Evolutionary conservation across 805 yeast genomes (phyloP).

Genomic region (Saturnispora bothae): DNA sequence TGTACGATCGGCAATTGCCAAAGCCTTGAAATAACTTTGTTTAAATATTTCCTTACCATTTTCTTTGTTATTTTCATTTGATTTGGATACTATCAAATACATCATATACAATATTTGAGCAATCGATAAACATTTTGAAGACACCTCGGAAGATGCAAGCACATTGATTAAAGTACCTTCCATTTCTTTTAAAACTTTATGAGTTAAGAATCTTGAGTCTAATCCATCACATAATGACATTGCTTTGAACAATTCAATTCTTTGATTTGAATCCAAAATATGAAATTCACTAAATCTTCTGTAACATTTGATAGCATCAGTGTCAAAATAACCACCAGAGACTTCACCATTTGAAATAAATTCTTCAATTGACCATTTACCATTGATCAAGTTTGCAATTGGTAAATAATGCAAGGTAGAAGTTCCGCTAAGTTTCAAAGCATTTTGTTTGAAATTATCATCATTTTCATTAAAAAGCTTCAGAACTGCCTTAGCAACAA

Average conservation of each 20-base stretch:
- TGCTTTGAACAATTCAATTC: conserved; percentile 34
- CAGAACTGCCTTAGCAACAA: conserved; percentile 3
- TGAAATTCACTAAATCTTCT: conserved; percentile 46
- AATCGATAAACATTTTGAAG: conserved; percentile 4
- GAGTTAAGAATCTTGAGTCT: conserved; percentile 41
- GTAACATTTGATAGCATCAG: conserved; percentile 41
- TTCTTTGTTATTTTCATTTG: conserved; percentile 23
- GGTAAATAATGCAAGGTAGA: conserved; percentile 1
- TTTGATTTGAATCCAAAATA: conserved; percentile 43
- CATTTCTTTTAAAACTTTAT: conserved; percentile 64
- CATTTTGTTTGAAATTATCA: not conserved
- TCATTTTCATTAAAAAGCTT: not conserved
- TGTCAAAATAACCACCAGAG: conserved; percentile 26
- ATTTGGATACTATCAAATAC: conserved; percentile 24
- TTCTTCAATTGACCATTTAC: conserved; percentile 23
- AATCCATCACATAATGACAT: conserved; percentile 32
- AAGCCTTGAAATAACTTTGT: conserved; percentile 57
- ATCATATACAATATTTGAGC: conserved; percentile 30
- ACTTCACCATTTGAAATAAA: conserved; percentile 26
- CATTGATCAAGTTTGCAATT: conserved; percentile 2
- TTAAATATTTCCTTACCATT: conserved; percentile 29
- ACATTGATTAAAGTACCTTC: conserved; percentile 30
- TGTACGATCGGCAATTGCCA: conserved; percentile 61
- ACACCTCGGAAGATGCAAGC: conserved; percentile 1
- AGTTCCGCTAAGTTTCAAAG: conserved; percentile 3